Evolutionary conservation across 495 filamentous ascomycete genomes (phyloP), one percentile per base, ranked within the genome.

Genomic region (Hypoxylon lienhwacheense): DNA sequence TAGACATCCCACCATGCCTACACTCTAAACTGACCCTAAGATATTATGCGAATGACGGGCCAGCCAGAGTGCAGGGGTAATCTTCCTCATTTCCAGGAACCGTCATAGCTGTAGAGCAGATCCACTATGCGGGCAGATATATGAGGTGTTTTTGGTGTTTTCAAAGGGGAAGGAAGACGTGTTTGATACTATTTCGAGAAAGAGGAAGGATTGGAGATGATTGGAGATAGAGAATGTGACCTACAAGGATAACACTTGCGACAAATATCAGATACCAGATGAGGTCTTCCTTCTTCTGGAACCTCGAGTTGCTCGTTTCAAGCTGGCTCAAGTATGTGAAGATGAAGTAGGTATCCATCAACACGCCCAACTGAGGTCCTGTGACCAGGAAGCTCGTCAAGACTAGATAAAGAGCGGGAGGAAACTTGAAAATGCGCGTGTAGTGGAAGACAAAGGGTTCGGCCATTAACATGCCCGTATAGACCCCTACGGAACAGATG

Each of bases 61-160:
- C 80, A 80, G 80, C 68, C 76, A 79, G 73, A 80, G 79, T 82
- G 82, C 81, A 85, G 83, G 87, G 90, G 87, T 85, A 79, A 86
- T 97, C 89, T 97, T 80, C 91, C 91, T 96, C 91, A 78, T 75
- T 85, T 90, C 81, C 88, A 95, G 90, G 91, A 96, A 96, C 89
- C 91, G 90, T 84, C 81, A 84, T 88, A 92, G 89, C 68, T 73
- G 72, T 69, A 59, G 66, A 80, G 84, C 56, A 84, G 72, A 64
- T 70, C 71, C 81, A 80, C 90, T 91, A 89, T 82, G 82, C 90
- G 91, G 89, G 91, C 91, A 97, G 91, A 88, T 89, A 86, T 87
- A 78, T 79, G 89, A 91, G 87, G 88, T 85, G 68, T 53, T 47
- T 55, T 1, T 10, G 42, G 24, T 35, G 36, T 17, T 41, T 32